These are phyloP conservation scores for Penicillium sp. DNA, from an alignment of 2,329 filamentous ascomycete genomes.

Conservation along the genomic window DNA sequence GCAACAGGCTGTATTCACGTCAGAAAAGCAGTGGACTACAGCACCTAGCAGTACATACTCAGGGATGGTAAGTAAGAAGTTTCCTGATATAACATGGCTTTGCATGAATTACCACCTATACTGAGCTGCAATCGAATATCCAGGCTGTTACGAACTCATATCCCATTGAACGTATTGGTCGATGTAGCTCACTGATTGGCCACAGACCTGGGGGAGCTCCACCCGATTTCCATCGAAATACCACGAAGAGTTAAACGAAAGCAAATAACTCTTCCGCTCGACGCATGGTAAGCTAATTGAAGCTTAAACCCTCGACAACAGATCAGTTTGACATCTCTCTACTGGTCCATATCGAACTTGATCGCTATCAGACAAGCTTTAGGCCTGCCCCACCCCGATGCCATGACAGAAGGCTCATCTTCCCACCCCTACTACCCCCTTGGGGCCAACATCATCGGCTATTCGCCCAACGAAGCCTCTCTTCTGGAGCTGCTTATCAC, in stretches of 20 bases:
- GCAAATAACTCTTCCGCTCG: not conserved
- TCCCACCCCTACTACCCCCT: slow-evolving; percentile 72
- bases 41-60: too few relatives aligned
- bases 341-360: not conserved
- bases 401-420: slow-evolving; percentile 5
- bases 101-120: too few relatives aligned
- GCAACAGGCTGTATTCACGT: too few relatives aligned
- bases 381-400: not conserved
- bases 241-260: not conserved
- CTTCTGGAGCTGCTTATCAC: slow-evolving; percentile 60
- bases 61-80: too few relatives aligned
- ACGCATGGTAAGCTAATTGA: not conserved
- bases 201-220: slow-evolving; percentile 4
- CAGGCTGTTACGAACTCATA: too few relatives aligned
- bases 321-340: not conserved
- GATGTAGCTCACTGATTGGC: slow-evolving; percentile 4
- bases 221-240: not conserved
- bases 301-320: not conserved
- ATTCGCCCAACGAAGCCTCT: slow-evolving; percentile 65
- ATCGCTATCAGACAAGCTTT: slow-evolving; percentile 11
- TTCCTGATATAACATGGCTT: too few relatives aligned
- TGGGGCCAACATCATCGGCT: slow-evolving; percentile 62
- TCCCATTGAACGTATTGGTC: too few relatives aligned
- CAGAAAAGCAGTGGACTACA: too few relatives aligned
- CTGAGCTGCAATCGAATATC: too few relatives aligned